phyloP scores from a whole-genome alignment of 1,284 basidiomycete species.

The Heterobasidion irregulare region DNA sequence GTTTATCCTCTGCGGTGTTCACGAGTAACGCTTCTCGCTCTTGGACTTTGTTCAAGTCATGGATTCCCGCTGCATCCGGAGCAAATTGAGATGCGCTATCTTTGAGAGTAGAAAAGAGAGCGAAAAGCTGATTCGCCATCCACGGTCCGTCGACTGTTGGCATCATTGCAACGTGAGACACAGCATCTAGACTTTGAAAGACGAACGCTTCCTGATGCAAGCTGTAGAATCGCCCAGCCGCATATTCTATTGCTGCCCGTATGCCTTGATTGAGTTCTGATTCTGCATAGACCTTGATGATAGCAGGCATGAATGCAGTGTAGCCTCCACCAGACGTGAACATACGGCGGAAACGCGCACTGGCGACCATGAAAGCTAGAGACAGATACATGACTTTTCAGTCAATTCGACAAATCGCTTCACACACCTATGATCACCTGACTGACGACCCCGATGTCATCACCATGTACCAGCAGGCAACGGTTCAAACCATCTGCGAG shows the following conservation, averaged over 20 bases:
- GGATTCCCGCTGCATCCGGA: conserved; percentile 60
- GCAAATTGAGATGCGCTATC: conserved; percentile 27
- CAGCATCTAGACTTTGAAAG: conserved; percentile 64
- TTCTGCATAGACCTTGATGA: conserved; percentile 63
- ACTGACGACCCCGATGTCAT: conserved; percentile 64
- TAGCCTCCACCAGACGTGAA: not conserved
- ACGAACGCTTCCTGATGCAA: conserved; percentile 71
- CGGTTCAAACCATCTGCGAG: conserved; percentile 65
- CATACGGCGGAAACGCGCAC: conserved; percentile 26
- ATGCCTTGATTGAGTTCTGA: conserved; percentile 47
- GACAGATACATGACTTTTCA: conserved; percentile 6
- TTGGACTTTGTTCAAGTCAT: conserved; percentile 54
- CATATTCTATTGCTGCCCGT: conserved; percentile 64
- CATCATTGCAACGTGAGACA: conserved; percentile 46
- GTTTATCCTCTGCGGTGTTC: conserved; percentile 59
- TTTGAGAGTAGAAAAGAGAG: conserved; percentile 48
- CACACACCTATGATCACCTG: conserved; percentile 64
- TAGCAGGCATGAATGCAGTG: conserved; percentile 3
- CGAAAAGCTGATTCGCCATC: conserved; percentile 43
- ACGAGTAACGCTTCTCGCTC: conserved; percentile 69
- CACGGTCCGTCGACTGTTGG: conserved; percentile 39
- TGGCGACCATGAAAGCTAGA: conserved; percentile 58
- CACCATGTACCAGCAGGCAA: conserved; percentile 57
- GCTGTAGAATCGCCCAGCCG: conserved; percentile 65
- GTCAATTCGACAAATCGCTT: not conserved